Evolutionary conservation across 1,284 basidiomycete genomes (phyloP), one percentile per base, ranked within the genome.

Genomic region (Ustilago loliicola): DNA sequence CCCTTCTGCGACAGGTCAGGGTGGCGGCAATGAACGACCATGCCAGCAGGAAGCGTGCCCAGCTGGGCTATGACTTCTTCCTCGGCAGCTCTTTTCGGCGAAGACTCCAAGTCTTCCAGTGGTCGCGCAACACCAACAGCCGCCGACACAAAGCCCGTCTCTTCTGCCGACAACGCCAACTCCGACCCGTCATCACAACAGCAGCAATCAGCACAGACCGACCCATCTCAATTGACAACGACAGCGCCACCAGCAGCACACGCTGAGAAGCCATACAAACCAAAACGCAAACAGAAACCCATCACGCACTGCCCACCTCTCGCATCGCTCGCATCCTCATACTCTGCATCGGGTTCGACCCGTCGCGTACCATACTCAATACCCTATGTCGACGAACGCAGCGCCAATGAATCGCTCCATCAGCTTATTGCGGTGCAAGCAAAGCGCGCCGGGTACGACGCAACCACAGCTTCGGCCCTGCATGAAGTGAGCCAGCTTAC

Each of bases 371-470:
- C 71, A 1, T 61, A 61, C 57, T 55, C 66, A 29, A 53, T 66
- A 38, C 53, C 74, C 4, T 52, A 67, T 23, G 54, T 79, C 29
- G 67, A 70, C 19, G 59, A 63, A 10, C 4, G 48, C 5, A 73
- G 74, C 42, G 73, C 74, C 8, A 47, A 54, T 19, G 50, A 67
- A 8, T 74, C 66, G 9, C 51, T 80, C 0, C 53, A 36, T 10
- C 65, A 63, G 36, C 61, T 82, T 15, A 73, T 79, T 27, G 80
- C 77, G 2, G 47, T 57, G 8, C 66, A 73, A 25, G 67, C 80
- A 1, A 60, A 52, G 13, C 66, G 61, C 4, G 63, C 57, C 1
- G 80, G 80, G 9, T 80, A 73, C 23, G 69, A 66, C 13, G 73
- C 76, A 0, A 63, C 79, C 1, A 70, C 70, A 1, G 57, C 63